Evolutionary conservation across 1,139 yeast genomes (phyloP).

Genomic region (Kodamaea derodonti): DNA sequence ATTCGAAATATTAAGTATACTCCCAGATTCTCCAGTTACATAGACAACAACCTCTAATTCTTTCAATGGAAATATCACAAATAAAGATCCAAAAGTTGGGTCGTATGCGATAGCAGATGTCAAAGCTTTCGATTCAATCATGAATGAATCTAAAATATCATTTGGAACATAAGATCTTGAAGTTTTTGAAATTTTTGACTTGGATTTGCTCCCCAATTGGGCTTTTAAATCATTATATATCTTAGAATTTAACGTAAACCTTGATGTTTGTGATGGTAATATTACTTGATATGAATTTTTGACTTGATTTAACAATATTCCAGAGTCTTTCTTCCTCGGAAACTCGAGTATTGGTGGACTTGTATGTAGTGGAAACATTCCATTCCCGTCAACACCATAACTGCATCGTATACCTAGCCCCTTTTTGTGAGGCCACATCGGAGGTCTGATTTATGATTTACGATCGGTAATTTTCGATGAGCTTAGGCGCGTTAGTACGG

Average conservation of each 20-base stretch:
- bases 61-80: conserved; percentile 17
- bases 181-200: not conserved
- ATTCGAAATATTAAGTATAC: conserved; percentile 23
- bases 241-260: conserved; percentile 12
- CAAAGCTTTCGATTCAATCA: conserved; percentile 22
- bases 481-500: no score
- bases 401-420: conserved; percentile 22
- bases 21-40: conserved; percentile 31
- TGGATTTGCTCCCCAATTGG: not conserved
- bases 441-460: not conserved
- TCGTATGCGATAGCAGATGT: conserved; percentile 32
- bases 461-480: no score
- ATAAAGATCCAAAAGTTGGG: conserved; percentile 30
- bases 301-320: conserved; percentile 15
- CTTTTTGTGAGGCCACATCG: conserved; percentile 23
- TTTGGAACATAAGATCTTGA: conserved; percentile 20
- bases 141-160: conserved; percentile 20
- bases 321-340: conserved; percentile 22
- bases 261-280: conserved; percentile 11
- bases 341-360: conserved; percentile 17
- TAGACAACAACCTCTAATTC: conserved; percentile 21
- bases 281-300: conserved; percentile 12
- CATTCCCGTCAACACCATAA: conserved; percentile 22
- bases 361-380: conserved; percentile 6
- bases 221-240: conserved; percentile 12